These are phyloP conservation scores for Mentha longifolia DNA, from an alignment of 257 asterid species.

Conservation along the genomic window DNA sequence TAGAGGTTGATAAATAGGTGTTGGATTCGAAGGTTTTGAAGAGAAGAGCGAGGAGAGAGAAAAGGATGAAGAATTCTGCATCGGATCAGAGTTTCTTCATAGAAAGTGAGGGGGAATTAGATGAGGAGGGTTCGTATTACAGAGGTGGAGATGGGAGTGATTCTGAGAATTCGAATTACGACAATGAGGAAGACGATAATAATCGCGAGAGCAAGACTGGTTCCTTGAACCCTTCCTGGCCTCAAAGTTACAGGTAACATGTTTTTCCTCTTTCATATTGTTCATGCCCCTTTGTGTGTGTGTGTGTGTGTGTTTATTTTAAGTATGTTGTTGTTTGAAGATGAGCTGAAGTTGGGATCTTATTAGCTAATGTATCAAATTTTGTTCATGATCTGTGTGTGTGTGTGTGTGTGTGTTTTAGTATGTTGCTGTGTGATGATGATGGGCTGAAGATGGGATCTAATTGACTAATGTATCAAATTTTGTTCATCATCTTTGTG, in stretches of 20 bases:
- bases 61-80: conserved; percentile 66
- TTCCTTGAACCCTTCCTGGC: conserved; percentile 69
- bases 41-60: conserved; percentile 29
- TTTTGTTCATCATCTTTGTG: not conserved
- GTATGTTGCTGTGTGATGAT: not conserved
- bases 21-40: conserved; percentile 24
- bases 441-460: not conserved
- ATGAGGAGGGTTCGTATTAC: conserved; percentile 50
- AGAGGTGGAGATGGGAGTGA: conserved; percentile 59
- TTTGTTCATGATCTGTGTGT: not conserved
- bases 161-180: conserved; percentile 57
- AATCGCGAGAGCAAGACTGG: conserved; percentile 45
- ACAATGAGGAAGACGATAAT: conserved; percentile 49
- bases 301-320: not conserved
- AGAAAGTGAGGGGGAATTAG: conserved; percentile 80
- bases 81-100: conserved; percentile 80
- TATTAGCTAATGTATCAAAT: not conserved
- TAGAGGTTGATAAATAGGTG: not conserved
- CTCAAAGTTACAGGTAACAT: conserved; percentile 86
- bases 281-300: not conserved
- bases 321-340: not conserved
- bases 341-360: not conserved
- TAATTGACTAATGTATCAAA: not conserved
- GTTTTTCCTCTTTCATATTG: not conserved
- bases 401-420: conserved; percentile 2